These are phyloP conservation scores for Agrocybe pediades DNA, from an alignment of 768 basidiomycete species.

Conservation along the genomic window DNA sequence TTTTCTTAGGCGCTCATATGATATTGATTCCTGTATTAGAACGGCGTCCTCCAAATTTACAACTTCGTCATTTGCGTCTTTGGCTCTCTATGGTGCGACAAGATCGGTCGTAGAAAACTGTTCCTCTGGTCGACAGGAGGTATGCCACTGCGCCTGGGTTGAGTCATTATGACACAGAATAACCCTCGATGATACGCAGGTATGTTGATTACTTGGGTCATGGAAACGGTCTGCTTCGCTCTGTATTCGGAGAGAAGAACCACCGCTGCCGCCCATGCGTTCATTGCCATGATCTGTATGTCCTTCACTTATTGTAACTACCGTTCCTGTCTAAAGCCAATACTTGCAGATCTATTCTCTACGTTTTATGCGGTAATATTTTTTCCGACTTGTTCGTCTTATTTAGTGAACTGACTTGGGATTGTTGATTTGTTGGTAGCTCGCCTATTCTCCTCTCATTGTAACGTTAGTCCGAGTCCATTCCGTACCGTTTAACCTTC, in stretches of 20 bases:
- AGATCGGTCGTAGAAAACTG: conserved; percentile 47
- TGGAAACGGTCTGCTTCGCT: conserved; percentile 55
- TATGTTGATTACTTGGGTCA: conserved; percentile 55
- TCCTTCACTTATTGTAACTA: background rate
- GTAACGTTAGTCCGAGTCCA: conserved; percentile 24
- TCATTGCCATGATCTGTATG: conserved; percentile 49
- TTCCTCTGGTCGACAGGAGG: conserved; percentile 47
- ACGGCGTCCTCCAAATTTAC: conserved; percentile 54
- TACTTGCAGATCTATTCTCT: conserved; percentile 6
- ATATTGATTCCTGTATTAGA: conserved; percentile 28
- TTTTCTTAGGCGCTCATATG: background rate
- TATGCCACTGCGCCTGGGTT: conserved; percentile 8
- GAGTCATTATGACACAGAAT: background rate
- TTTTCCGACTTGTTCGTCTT: background rate
- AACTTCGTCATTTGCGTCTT: conserved; percentile 51
- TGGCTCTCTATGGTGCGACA: conserved; percentile 35
- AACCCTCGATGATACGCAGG: conserved; percentile 12
- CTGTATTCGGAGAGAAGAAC: conserved; percentile 36
- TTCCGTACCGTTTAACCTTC: background rate
- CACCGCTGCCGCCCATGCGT: conserved; percentile 47
- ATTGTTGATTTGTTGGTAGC: conserved; percentile 8
- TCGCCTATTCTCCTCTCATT: conserved; percentile 34
- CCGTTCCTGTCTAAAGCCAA: background rate
- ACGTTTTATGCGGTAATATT: conserved; percentile 13
- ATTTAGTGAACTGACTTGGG: background rate